A percentile compares a stretch with the other conserved stretches of the same genome.
Evolutionary conservation across 495 filamentous ascomycete genomes (phyloP).

Genomic region (Penicillium manginii): DNA sequence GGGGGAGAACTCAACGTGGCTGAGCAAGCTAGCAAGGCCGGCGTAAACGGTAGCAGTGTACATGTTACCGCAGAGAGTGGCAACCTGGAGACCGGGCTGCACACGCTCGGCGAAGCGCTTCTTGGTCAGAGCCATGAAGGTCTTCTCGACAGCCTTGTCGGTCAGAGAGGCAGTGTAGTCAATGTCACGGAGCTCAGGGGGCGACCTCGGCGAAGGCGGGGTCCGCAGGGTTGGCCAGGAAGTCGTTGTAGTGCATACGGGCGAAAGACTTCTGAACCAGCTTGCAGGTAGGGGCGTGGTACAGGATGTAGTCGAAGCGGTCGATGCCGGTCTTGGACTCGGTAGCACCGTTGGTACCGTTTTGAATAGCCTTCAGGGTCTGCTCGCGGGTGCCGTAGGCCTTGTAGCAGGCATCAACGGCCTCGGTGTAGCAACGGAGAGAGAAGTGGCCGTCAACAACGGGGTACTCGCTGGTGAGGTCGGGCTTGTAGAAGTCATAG

Average conservation of each 20-base stretch:
- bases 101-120: slow-evolving; percentile 92
- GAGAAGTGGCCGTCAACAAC: slow-evolving; percentile 97
- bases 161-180: slow-evolving; percentile 83
- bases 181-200: slow-evolving; percentile 79
- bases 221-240: slow-evolving; percentile 74
- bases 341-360: slow-evolving; percentile 62
- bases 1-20: slow-evolving; percentile 68
- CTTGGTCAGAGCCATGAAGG: slow-evolving; percentile 93
- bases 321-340: slow-evolving; percentile 73
- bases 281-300: slow-evolving; percentile 98
- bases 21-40: slow-evolving; percentile 76
- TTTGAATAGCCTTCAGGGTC: slow-evolving; percentile 64
- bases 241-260: slow-evolving; percentile 96
- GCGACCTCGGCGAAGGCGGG: slow-evolving; percentile 84
- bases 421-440: slow-evolving; percentile 92
- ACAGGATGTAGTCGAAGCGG: slow-evolving; percentile 93
- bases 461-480: slow-evolving; percentile 96
- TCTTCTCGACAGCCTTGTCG: slow-evolving; percentile 96
- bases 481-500: slow-evolving; percentile 99
- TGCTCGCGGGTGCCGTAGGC: slow-evolving; percentile 87
- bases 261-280: slow-evolving; percentile 94
- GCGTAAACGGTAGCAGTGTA: slow-evolving; percentile 95
- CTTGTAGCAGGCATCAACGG: slow-evolving; percentile 94
- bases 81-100: slow-evolving; percentile 79
- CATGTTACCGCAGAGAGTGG: slow-evolving; percentile 98